These are phyloP conservation scores for Oryza glumipatula DNA, from an alignment of 176 grass and related monocot species.

Conservation along the genomic window DNA sequence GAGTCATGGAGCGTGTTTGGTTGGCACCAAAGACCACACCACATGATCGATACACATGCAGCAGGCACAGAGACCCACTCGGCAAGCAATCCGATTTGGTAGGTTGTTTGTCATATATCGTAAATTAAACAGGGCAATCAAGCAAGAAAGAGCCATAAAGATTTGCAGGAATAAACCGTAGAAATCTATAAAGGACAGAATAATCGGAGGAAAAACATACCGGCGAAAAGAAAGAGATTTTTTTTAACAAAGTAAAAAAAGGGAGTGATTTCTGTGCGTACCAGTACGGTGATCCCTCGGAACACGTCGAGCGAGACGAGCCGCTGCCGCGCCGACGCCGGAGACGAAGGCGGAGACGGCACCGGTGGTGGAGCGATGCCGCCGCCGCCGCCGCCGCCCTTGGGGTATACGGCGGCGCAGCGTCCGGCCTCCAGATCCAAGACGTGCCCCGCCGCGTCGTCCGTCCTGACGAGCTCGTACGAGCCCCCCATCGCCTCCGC, in stretches of 20 bases:
- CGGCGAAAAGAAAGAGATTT: background rate
- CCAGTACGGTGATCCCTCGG: conserved; percentile 73
- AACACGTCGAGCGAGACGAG: conserved; percentile 84
- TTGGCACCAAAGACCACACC: conserved; percentile 15
- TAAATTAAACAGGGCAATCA: conserved; percentile 1
- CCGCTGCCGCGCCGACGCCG: conserved; percentile 27
- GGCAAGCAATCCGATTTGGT: conserved; percentile 26
- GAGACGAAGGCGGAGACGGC: background rate
- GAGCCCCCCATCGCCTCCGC: conserved; percentile 32
- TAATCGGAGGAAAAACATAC: background rate
- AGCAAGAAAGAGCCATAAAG: background rate
- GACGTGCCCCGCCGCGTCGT: conserved; percentile 9
- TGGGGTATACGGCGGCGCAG: background rate
- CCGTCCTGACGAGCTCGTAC: conserved; percentile 63
- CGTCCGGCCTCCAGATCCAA: conserved; percentile 50
- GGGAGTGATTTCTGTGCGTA: background rate
- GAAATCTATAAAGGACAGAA: background rate
- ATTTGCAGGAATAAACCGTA: background rate
- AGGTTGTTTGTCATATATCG: background rate
- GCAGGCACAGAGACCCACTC: conserved; percentile 4
- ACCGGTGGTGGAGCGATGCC: background rate
- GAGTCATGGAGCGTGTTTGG: conserved; percentile 43
- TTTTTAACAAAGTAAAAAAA: background rate
- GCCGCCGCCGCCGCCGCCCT: background rate
- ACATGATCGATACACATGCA: background rate